Conservation (phyloP, 75 land plant species). For the Selaginella tamariscina region DNA sequence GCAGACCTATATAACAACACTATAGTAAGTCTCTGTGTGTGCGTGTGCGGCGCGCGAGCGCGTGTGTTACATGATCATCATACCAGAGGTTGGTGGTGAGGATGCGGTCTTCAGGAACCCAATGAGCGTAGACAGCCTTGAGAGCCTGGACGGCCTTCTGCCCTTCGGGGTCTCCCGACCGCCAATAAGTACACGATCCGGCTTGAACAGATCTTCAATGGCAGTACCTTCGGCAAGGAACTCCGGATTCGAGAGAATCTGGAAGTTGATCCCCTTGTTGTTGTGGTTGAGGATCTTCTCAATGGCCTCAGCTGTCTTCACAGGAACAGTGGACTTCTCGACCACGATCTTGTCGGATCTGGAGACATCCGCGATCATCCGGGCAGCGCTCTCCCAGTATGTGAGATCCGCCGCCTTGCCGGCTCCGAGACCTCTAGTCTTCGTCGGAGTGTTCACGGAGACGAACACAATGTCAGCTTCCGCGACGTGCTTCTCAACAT, state of each 20-base stretch:
- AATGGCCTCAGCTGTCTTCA: slow-evolving; percentile 63
- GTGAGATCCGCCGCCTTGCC: slow-evolving; percentile 91
- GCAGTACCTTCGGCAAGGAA: slow-evolving; percentile 90
- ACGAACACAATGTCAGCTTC: slow-evolving; percentile 73
- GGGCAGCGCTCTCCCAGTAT: slow-evolving; percentile 82
- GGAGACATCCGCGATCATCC: slow-evolving; percentile 73
- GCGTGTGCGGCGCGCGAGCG: no score
- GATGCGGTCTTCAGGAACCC: slow-evolving; percentile 71
- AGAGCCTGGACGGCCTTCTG: slow-evolving; percentile 48
- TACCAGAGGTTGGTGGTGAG: slow-evolving; percentile 75
- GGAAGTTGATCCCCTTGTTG: slow-evolving; percentile 69
- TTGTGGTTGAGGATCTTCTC: slow-evolving; percentile 81
- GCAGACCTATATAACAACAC: no score
- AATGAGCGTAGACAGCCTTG: slow-evolving; percentile 66
- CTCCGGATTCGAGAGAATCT: slow-evolving; percentile 79
- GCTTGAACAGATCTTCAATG: slow-evolving; percentile 49
- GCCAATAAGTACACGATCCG: slow-evolving; percentile 68
- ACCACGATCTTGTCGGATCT: slow-evolving; percentile 75
- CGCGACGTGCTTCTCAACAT: slow-evolving; percentile 54
- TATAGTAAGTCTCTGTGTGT: no score
- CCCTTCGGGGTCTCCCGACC: slow-evolving; percentile 78
- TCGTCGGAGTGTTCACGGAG: slow-evolving; percentile 86
- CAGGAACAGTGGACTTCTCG: slow-evolving; percentile 79
- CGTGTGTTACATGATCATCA: no score
- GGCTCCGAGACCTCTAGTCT: slow-evolving; percentile 80